phyloP scores from a whole-genome alignment of 2,329 filamentous ascomycete genomes.

The Penicillium corylophilum region DNA sequence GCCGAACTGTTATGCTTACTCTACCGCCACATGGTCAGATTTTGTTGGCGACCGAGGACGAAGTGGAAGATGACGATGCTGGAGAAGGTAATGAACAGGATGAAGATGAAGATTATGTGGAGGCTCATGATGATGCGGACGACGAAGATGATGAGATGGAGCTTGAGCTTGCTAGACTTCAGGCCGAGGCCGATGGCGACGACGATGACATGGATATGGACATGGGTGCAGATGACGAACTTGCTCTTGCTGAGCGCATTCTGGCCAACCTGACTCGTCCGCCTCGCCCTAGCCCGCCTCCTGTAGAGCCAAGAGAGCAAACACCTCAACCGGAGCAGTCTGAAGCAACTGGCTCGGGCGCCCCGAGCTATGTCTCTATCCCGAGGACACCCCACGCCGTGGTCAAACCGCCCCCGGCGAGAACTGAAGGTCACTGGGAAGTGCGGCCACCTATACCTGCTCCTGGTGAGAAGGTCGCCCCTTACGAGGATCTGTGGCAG shows the following conservation, averaged over 20 bases:
- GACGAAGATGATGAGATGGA: conserved; percentile 45
- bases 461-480: conserved; percentile 61
- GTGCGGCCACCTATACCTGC: conserved; percentile 72
- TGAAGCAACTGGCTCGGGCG: conserved; percentile 14
- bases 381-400: conserved; percentile 72
- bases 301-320: conserved; percentile 30
- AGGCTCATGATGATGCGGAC: conserved; percentile 51
- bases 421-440: conserved; percentile 75
- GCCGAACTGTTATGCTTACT: conserved; percentile 40
- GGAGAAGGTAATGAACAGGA: conserved; percentile 33
- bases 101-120: conserved; percentile 48
- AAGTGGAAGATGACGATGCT: conserved; percentile 40
- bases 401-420: conserved; percentile 44
- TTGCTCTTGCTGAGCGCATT: conserved; percentile 75
- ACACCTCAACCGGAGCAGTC: conserved; percentile 19
- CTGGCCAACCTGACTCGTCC: conserved; percentile 71
- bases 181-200: conserved; percentile 38
- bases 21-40: conserved; percentile 44
- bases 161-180: conserved; percentile 34
- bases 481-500: conserved; percentile 84
- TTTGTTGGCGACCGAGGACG: conserved; percentile 47
- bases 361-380: conserved; percentile 56
- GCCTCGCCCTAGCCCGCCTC: conserved; percentile 54
- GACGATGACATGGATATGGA: conserved; percentile 56
- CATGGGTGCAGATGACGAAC: conserved; percentile 60